Base-by-base conservation (phyloP, 805 yeast species). In the Kluyveromyces starmeri region DNA sequence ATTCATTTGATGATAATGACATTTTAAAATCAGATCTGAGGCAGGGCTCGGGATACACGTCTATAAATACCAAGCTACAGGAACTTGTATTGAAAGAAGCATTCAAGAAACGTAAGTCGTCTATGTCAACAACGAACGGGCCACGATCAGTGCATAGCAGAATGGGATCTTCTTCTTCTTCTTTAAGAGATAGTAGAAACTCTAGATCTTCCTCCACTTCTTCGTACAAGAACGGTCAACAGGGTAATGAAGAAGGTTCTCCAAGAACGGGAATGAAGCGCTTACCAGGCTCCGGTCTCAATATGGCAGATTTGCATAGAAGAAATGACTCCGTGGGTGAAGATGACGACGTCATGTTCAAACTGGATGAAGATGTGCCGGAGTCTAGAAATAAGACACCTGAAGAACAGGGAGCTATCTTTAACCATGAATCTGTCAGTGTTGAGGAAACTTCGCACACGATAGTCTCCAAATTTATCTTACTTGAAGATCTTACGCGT, bases 401-500 rank as follows among this genome's bases (percentile, higher is more conserved):
- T 6, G 13, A 29, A 24, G 32, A 26, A 23, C 34, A 27, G 16
- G 33, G 15, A 30, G 20, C 7, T 32, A 34, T 28, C 20, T 35
- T 42, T 15, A 20, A 36, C 20, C 42, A 45, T 20, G 55, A 50
- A 14, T 46, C 48, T 4, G 41, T 49, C 2, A 38, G 46, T 5
- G 46, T 43, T 25, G 54, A 49, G 30, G 51, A 50, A 15, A 48
- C 42, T 3, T 42, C 53, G 3, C 54, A 48, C 29, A 50, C 59
- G 1, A 50, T 56, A 26, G 64, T 59, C 3, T 52, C 59, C 2
- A 67, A 94, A 42, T 92, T 86, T 53, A 79, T 92, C 24, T 59
- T 92, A 7, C 64, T 92, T 32, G 98, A 94, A 53, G 99, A 92
- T 61, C 62, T 92, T 32, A 92, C 97, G 0, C 70, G 78, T 36